phyloP scores from a whole-genome alignment of 1,139 yeast genomes.

The Yamadazyma mexicana region DNA sequence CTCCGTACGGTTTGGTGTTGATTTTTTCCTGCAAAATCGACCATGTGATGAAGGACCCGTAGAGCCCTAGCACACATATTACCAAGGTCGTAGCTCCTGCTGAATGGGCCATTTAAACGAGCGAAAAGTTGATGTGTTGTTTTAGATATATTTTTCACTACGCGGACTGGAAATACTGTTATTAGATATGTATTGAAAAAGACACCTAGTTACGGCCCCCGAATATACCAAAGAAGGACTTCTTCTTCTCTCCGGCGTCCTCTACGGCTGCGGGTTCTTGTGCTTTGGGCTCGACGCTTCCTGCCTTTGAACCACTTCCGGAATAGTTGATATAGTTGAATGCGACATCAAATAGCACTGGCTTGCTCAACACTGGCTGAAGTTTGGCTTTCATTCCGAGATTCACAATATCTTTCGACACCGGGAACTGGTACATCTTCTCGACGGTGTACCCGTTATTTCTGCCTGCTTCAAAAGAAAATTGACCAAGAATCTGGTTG shows the following conservation, averaged over 20 bases:
- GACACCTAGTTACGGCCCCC: conserved; percentile 23
- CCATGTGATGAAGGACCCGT: conserved; percentile 86
- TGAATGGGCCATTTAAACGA: neutral
- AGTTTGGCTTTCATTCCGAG: conserved; percentile 39
- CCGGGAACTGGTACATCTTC: conserved; percentile 46
- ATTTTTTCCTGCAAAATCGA: conserved; percentile 88
- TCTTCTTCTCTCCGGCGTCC: conserved; percentile 23
- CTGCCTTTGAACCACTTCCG: conserved; percentile 12
- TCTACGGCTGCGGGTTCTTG: conserved; percentile 6
- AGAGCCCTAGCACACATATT: conserved; percentile 70
- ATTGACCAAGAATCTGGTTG: conserved; percentile 54
- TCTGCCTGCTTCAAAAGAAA: conserved; percentile 25
- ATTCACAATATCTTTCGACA: conserved; percentile 46
- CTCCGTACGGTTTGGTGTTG: conserved; percentile 74
- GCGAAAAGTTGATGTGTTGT: neutral
- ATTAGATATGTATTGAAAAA: neutral
- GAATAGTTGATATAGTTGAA: conserved; percentile 70
- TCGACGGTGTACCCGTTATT: conserved; percentile 41
- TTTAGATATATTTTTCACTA: conserved; percentile 1
- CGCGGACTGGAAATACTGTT: neutral
- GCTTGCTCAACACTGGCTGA: conserved; percentile 70
- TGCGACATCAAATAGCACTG: conserved; percentile 88
- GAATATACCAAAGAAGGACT: conserved; percentile 45
- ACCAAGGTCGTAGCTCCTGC: conserved; percentile 33
- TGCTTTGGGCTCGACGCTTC: conserved; percentile 12